phyloP scores from a whole-genome alignment of 2,329 filamentous ascomycete species.

The Penicillium sp. region DNA sequence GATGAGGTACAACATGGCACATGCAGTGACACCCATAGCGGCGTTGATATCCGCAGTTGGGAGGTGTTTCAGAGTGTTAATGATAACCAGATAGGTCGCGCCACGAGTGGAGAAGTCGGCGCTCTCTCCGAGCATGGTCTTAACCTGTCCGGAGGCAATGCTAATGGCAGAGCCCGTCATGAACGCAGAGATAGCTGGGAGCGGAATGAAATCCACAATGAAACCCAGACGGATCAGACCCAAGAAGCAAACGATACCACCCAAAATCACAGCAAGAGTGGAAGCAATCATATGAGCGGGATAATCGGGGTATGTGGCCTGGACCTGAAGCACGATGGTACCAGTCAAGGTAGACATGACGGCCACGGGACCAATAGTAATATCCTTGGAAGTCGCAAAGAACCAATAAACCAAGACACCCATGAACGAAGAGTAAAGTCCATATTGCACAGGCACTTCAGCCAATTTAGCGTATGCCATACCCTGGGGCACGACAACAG shows the following conservation, averaged over 20 bases:
- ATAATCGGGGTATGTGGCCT: constrained; percentile 55
- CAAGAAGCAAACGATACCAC: constrained; percentile 73
- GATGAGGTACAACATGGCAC: constrained; percentile 74
- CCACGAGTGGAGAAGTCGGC: constrained; percentile 67
- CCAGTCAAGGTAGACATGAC: constrained; percentile 92
- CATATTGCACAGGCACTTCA: constrained; percentile 74
- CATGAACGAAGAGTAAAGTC: constrained; percentile 94
- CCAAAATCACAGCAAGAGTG: constrained; percentile 73
- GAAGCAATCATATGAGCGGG: constrained; percentile 70
- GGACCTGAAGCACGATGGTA: constrained; percentile 70
- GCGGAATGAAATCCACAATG: constrained; percentile 89
- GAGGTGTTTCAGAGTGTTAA: constrained; percentile 76
- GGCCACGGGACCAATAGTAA: constrained; percentile 79
- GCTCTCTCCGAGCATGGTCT: constrained; percentile 75
- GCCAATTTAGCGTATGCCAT: constrained; percentile 94
- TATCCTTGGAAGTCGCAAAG: constrained; percentile 97
- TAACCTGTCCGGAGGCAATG: constrained; percentile 82
- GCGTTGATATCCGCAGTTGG: constrained; percentile 71
- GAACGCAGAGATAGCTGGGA: constrained; percentile 88
- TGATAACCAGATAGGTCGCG: constrained; percentile 77
- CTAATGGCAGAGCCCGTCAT: constrained; percentile 95
- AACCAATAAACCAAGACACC: constrained; percentile 95
- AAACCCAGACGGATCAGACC: constrained; percentile 80
- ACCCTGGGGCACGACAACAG: constrained; percentile 88
- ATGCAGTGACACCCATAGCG: constrained; percentile 80